A percentile compares a stretch with the other conserved stretches of the same genome.
Conservation (phyloP, 2,329 filamentous ascomycete species). For the Colletotrichum cereale region DNA sequence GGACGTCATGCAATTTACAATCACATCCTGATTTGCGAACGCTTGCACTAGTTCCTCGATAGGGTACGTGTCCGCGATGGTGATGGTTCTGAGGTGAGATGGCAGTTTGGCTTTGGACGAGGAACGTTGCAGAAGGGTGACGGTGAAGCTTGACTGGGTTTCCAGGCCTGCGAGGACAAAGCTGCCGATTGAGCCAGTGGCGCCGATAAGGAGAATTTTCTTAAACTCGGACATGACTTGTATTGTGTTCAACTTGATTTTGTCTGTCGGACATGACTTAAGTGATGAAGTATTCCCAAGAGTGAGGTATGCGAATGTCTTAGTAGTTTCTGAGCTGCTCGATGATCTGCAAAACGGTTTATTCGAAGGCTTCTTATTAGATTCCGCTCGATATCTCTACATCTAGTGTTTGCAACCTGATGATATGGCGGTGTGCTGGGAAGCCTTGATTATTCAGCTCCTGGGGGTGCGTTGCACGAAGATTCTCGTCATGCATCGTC, state of each 20-base stretch:
- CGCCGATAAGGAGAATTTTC: constrained; percentile 49
- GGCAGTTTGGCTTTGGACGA: constrained; percentile 45
- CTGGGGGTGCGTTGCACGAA: background rate
- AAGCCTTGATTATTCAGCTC: background rate
- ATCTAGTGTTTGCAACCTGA: background rate
- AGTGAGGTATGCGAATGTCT: background rate
- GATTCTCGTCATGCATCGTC: background rate
- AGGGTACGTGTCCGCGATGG: constrained; percentile 47
- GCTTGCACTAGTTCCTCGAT: constrained; percentile 28
- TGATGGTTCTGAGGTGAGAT: constrained; percentile 42
- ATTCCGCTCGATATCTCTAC: no score
- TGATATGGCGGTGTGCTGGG: background rate
- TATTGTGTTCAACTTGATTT: background rate
- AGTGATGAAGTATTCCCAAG: background rate
- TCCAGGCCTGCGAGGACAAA: constrained; percentile 46
- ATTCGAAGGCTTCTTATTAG: background rate
- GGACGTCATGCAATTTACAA: constrained; percentile 55
- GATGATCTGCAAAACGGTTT: background rate
- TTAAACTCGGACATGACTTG: constrained; percentile 38
- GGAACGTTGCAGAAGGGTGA: constrained; percentile 47
- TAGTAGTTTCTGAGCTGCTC: background rate
- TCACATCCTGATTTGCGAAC: constrained; percentile 39
- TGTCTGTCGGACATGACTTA: background rate
- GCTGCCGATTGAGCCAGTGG: constrained; percentile 48
- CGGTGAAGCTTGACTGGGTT: constrained; percentile 44